Evolutionary conservation across 2,329 filamentous ascomycete species (phyloP), one percentile per base, ranked within the genome.

Genomic region (Ramichloridium luteum): DNA sequence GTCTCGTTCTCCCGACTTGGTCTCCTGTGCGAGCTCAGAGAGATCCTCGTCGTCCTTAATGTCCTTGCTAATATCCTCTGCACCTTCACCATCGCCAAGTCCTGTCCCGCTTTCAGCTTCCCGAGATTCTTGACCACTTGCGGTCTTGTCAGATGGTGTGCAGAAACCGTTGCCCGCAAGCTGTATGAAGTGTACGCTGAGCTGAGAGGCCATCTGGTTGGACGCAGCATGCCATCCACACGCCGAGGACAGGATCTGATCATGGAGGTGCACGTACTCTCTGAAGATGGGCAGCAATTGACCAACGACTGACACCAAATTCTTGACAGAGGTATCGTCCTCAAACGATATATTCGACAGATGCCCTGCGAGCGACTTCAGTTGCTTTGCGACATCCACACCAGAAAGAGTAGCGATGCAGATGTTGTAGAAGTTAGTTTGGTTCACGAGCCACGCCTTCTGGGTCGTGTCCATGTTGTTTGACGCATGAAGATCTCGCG

Each of bases 1-100:
- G 8, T 62, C 60, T 13, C 63, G 54, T 25, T 64, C 59, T 27
- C 82, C 78, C 6, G 34, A 39, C 8, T 39, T 39, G 25, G 76
- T 70, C 48, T 94, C 80, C 53, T 94, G 83, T 0, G 90, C 88
- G 27, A 98, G 65, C 45, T 98, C 90, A 0, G 81, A 76, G 4
- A 98, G 62, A 52, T 98, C 86, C 54, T 99, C 90, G 38, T 98
- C 88, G 11, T 88, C 79, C 41, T 82, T 75, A 28, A 98, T 80
- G 49, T 98, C 90, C 54, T 98, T 96, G 58, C 86, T 96, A 43
- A 98, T 96, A 56, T 98, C 88, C 53, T 98, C 86, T 4, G 80
- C 86, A 12, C 88, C 92, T 56, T 94, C 82, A 8, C 90, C 92
- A 27, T 94, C 90, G 13, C 90, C 92, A 14, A 98, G 74, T 18